These are phyloP conservation scores for Gymnopilus dilepis DNA, from an alignment of 768 basidiomycete species.

Conservation along the genomic window DNA sequence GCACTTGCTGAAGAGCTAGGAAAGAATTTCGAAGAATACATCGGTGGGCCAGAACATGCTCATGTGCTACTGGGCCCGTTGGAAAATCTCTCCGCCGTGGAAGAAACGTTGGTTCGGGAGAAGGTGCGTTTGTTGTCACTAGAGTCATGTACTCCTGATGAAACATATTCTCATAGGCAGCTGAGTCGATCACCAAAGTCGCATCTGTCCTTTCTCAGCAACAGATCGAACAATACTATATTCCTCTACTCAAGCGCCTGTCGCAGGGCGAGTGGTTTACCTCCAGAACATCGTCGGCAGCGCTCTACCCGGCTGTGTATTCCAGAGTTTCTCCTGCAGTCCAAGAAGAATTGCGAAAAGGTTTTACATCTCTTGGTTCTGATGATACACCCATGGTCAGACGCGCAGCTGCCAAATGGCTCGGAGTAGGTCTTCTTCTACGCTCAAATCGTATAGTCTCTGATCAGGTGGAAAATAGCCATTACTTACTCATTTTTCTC, in stretches of 20 bases:
- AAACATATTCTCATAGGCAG: constrained; percentile 68
- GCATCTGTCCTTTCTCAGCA: constrained; percentile 73
- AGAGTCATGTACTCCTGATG: constrained; percentile 12
- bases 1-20: constrained; percentile 97
- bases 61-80: constrained; percentile 90
- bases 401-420: constrained; percentile 94
- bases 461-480: constrained; percentile 52
- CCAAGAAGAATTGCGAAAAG: constrained; percentile 89
- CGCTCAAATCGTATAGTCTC: constrained; percentile 5
- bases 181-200: constrained; percentile 94
- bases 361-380: constrained; percentile 78
- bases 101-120: constrained; percentile 97
- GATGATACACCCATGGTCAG: constrained; percentile 99
- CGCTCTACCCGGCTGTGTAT: constrained; percentile 92
- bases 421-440: constrained; percentile 71
- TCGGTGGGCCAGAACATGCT: constrained; percentile 87
- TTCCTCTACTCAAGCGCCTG: constrained; percentile 89
- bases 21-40: constrained; percentile 89
- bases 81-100: constrained; percentile 94
- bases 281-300: constrained; percentile 93
- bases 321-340: constrained; percentile 70
- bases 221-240: constrained; percentile 89
- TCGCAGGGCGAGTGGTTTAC: constrained; percentile 99
- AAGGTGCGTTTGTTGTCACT: constrained; percentile 63
- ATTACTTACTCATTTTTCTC: constrained; percentile 78